These are phyloP conservation scores for Cladosporium sp. DNA, from an alignment of 2,329 filamentous ascomycete species.

Conservation along the genomic window DNA sequence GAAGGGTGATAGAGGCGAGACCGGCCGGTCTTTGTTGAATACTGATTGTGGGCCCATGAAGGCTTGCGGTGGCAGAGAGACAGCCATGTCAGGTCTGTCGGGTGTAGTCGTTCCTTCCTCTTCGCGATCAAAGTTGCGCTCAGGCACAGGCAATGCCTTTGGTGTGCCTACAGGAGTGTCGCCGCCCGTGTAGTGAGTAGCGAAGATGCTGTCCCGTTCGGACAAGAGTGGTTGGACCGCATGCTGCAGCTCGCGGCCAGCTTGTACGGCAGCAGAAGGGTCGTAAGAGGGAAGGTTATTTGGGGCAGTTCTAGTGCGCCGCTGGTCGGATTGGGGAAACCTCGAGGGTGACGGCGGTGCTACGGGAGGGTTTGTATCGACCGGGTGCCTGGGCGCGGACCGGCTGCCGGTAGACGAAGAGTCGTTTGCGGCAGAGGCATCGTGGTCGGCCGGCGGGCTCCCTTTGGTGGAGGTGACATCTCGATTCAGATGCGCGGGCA, in stretches of 20 bases:
- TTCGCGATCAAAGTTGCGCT: conserved; percentile 5
- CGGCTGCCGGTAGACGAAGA: neutral
- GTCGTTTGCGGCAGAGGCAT: conserved; percentile 1
- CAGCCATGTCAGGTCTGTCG: conserved; percentile 8
- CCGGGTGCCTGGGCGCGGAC: conserved; percentile 1
- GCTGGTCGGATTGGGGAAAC: conserved; percentile 4
- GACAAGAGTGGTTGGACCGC: conserved; percentile 49
- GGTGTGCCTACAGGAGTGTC: conserved; percentile 42
- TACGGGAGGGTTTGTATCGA: conserved; percentile 5
- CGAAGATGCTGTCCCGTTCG: conserved; percentile 60
- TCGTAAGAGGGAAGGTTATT: conserved; percentile 9
- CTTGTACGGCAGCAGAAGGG: conserved; percentile 10
- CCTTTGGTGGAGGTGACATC: conserved; percentile 6
- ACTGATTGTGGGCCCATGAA: conserved; percentile 1
- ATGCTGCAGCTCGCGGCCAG: conserved; percentile 22
- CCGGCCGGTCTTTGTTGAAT: conserved; percentile 7
- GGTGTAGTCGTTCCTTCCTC: neutral
- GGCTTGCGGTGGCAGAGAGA: conserved; percentile 7
- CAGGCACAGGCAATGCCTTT: conserved; percentile 3
- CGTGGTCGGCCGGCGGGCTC: conserved; percentile 2
- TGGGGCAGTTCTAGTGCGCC: conserved; percentile 8
- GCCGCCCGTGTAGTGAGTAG: conserved; percentile 54
- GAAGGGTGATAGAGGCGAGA: conserved; percentile 7
- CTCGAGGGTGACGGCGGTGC: conserved; percentile 11
- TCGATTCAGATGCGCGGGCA: conserved; percentile 10